These are phyloP conservation scores for Ophiocordyceps camponoti-saundersi DNA, from an alignment of 2,329 filamentous ascomycete genomes.

Conservation along the genomic window DNA sequence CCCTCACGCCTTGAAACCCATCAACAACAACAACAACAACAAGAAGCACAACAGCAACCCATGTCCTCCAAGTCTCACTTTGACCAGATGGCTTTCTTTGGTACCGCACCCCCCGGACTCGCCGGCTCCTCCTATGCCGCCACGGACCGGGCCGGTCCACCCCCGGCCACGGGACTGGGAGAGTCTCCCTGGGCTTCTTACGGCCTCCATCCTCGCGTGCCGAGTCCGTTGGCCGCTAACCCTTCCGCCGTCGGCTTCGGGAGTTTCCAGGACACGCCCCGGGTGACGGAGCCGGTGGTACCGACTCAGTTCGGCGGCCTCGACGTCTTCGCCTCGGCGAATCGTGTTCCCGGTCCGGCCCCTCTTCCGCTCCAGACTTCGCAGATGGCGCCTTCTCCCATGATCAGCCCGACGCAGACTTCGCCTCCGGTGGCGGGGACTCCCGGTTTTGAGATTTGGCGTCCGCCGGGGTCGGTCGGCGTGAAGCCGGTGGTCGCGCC, in stretches of 20 bases:
- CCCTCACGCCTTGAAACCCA: too few relatives aligned
- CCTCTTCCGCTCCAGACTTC: conserved; percentile 7
- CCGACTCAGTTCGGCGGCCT: conserved; percentile 15
- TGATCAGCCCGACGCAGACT: conserved; percentile 4
- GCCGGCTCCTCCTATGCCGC: conserved; percentile 5
- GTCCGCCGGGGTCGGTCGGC: conserved; percentile 13
- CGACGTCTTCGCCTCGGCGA: conserved; percentile 14
- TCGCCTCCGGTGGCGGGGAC: conserved; percentile 12
- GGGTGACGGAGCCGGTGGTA: conserved; percentile 12
- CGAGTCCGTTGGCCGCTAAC: conserved; percentile 15
- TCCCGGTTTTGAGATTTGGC: conserved; percentile 20
- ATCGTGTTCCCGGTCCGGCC: conserved; percentile 11
- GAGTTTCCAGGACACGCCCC: conserved; percentile 13
- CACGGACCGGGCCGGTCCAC: conserved; percentile 10
- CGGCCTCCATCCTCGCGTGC: conserved; percentile 10
- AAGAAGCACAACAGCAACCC: conserved; percentile 9
- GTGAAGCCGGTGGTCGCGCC: conserved; percentile 9
- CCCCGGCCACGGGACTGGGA: conserved; percentile 13
- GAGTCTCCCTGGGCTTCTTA: conserved; percentile 17
- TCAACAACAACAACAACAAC: too few relatives aligned
- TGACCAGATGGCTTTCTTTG: conserved; percentile 2
- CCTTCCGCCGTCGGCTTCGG: conserved; percentile 13
- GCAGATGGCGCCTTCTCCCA: conserved; percentile 6
- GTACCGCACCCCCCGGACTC: background rate
- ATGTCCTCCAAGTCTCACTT: conserved; percentile 4